Evolutionary conservation across 371 early-diverging fungal genomes (phyloP).

Genomic region (Lichtheimia ornata): DNA sequence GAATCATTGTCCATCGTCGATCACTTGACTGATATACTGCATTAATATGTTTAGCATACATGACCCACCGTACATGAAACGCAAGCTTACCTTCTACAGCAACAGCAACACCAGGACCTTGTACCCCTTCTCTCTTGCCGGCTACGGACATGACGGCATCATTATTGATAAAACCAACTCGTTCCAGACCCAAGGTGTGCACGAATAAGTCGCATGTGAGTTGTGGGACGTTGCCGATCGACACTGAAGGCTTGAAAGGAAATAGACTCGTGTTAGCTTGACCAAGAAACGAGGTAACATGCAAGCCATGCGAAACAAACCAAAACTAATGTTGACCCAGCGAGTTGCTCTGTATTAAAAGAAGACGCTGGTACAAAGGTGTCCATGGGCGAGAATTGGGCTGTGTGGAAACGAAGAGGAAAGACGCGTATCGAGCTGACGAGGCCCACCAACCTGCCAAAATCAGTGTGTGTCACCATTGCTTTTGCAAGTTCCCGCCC

Average conservation of each 20-base stretch:
- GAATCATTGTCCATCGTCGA: slow-evolving; percentile 56
- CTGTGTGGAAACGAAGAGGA: too few species aligned
- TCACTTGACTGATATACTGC: slow-evolving; percentile 59
- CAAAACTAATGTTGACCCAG: slow-evolving; percentile 48
- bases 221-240: slow-evolving; percentile 84
- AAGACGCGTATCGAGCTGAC: too few species aligned
- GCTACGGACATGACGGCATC: slow-evolving; percentile 60
- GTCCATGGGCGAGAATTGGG: slow-evolving; percentile 26
- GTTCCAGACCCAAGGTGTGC: slow-evolving; percentile 61
- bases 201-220: slow-evolving; percentile 71
- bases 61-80: neutral
- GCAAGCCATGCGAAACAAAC: slow-evolving; percentile 14
- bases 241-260: slow-evolving; percentile 62
- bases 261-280: neutral
- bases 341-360: slow-evolving; percentile 37
- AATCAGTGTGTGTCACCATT: too few species aligned
- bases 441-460: too few species aligned
- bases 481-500: too few species aligned
- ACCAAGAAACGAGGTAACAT: neutral
- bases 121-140: slow-evolving; percentile 32
- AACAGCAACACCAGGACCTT: slow-evolving; percentile 32
- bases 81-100: slow-evolving; percentile 50
- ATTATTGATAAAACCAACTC: slow-evolving; percentile 68
- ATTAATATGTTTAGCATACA: neutral
- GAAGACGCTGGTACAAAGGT: slow-evolving; percentile 44